phyloP scores from a whole-genome alignment of 768 basidiomycete genomes.

The Infundibulicybe gibba region DNA sequence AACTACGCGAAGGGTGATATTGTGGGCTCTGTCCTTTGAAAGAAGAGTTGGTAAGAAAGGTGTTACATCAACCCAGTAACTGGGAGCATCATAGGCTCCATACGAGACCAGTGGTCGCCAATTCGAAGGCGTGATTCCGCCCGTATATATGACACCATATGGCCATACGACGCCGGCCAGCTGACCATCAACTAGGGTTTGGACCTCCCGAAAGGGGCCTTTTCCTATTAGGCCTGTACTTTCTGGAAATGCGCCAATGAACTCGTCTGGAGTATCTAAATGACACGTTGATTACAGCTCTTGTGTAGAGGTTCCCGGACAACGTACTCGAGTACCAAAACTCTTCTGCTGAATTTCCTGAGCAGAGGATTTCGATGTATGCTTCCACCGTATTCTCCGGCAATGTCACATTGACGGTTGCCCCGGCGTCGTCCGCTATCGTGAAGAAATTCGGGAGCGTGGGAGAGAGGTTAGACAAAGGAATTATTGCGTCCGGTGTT shows the following conservation, averaged over 20 bases:
- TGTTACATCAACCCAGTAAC: conserved; percentile 60
- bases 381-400: conserved; percentile 51
- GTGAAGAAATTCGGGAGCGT: conserved; percentile 38
- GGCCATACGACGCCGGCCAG: conserved; percentile 53
- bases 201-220: conserved; percentile 62
- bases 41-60: conserved; percentile 54
- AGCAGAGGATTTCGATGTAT: conserved; percentile 57
- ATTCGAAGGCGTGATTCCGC: conserved; percentile 51
- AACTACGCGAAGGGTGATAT: conserved; percentile 51
- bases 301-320: neutral
- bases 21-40: conserved; percentile 41
- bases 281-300: conserved; percentile 20
- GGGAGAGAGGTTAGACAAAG: conserved; percentile 49
- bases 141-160: conserved; percentile 56
- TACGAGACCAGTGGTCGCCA: conserved; percentile 57
- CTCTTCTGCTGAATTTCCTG: conserved; percentile 59
- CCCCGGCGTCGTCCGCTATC: conserved; percentile 19
- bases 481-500: conserved; percentile 52
- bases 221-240: conserved; percentile 40
- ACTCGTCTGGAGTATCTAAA: conserved; percentile 47
- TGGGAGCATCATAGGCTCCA: conserved; percentile 61
- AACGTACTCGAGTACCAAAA: conserved; percentile 50
- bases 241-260: conserved; percentile 40
- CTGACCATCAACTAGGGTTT: conserved; percentile 50
- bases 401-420: conserved; percentile 40